Percentiles rank a stretch among this genome's conserved stretches.
Evolutionary conservation across 202 grass and related monocot genomes (phyloP).

Genomic region (Digitaria exilis): DNA sequence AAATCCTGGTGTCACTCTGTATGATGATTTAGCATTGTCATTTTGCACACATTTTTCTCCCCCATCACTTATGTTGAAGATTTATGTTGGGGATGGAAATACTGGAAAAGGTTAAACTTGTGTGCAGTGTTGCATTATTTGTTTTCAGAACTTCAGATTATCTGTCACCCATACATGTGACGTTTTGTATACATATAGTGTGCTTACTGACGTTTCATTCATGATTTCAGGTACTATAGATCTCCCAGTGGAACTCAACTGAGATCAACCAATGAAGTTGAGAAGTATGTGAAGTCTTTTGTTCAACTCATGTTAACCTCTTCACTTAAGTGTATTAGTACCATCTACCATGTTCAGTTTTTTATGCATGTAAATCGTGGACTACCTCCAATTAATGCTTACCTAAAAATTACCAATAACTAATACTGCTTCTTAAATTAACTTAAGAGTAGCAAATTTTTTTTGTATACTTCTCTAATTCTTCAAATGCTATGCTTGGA

Average conservation of each 20-base stretch:
- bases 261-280: conserved; percentile 56
- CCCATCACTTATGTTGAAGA: background rate
- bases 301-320: background rate
- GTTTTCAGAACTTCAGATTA: background rate
- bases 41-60: background rate
- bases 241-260: conserved; percentile 51
- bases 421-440: background rate
- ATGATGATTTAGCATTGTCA: background rate
- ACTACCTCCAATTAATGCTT: background rate
- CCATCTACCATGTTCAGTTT: background rate
- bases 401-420: background rate
- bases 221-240: conserved; percentile 51
- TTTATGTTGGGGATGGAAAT: background rate
- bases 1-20: background rate
- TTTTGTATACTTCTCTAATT: background rate
- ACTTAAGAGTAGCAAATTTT: background rate
- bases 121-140: background rate
- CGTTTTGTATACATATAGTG: background rate
- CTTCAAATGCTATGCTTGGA: conserved; percentile 21
- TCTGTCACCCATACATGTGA: background rate
- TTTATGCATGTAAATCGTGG: conserved; percentile 2
- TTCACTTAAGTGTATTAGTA: conserved; percentile 1
- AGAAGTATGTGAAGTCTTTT: conserved; percentile 46
- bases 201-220: background rate
- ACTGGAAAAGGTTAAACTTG: background rate